Evolutionary conservation across 345 rosid species (phyloP).

Genomic region (Noccaea bulbosa): DNA sequence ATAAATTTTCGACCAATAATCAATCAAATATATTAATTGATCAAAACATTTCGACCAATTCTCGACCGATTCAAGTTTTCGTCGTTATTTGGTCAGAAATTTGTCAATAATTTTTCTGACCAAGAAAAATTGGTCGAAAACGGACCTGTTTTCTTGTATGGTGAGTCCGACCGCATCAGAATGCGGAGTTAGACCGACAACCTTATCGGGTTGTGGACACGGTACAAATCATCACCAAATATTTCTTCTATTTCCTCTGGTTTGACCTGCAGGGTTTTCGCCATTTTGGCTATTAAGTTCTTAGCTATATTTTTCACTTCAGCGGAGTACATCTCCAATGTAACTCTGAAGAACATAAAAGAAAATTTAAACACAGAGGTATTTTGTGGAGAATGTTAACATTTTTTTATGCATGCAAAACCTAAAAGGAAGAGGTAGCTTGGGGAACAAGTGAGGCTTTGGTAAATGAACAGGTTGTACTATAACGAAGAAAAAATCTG

Average conservation of each 20-base stretch:
- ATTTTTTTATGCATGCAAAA: conserved; percentile 17
- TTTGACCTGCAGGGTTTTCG: conserved; percentile 53
- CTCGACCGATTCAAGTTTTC: too few species aligned
- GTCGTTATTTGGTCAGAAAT: too few species aligned
- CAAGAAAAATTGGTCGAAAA: too few species aligned
- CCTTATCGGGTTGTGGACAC: conserved; percentile 60
- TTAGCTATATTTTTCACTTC: conserved; percentile 49
- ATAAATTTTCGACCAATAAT: too few species aligned
- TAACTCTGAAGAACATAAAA: conserved; percentile 48
- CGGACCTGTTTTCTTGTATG: too few species aligned
- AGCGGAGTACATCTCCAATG: conserved; percentile 49
- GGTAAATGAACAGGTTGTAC: conserved; percentile 37
- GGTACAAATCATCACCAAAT: conserved; percentile 46
- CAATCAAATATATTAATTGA: too few species aligned
- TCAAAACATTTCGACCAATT: too few species aligned
- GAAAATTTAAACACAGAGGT: background rate
- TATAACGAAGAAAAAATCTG: conserved; percentile 38
- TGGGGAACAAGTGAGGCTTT: conserved; percentile 46
- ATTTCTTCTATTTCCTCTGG: conserved; percentile 46
- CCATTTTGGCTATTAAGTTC: conserved; percentile 47
- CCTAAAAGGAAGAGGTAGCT: conserved; percentile 49
- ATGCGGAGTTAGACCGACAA: conserved; percentile 54
- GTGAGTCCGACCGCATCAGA: conserved; percentile 58
- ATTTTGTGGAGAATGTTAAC: background rate
- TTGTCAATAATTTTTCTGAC: too few species aligned